Percentiles rank a stretch among this genome's conserved stretches.
Evolutionary conservation across 345 rosid genomes (phyloP).

Genomic region (Passiflora organensis): DNA sequence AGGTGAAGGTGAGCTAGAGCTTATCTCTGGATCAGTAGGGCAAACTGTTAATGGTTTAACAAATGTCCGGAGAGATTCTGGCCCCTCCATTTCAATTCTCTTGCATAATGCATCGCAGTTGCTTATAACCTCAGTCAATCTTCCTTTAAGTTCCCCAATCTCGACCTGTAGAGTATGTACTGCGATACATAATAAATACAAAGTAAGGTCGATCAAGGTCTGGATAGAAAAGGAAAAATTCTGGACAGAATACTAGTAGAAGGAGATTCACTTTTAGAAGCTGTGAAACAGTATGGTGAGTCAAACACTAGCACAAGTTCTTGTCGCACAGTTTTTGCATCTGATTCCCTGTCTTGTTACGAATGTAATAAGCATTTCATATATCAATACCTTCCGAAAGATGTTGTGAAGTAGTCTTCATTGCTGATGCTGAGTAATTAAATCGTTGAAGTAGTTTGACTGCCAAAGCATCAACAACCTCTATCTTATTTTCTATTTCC

Average conservation of each 20-base stretch:
- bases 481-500: constrained; percentile 85
- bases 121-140: constrained; percentile 77
- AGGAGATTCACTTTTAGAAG: too few relatives aligned
- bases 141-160: constrained; percentile 85
- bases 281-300: too few relatives aligned
- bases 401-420: constrained; percentile 73
- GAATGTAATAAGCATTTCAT: too few relatives aligned
- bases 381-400: constrained; percentile 66
- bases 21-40: constrained; percentile 19
- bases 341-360: background rate
- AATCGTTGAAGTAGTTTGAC: constrained; percentile 76
- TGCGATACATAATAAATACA: constrained; percentile 22
- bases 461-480: constrained; percentile 89
- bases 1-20: constrained; percentile 17
- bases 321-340: too few relatives aligned
- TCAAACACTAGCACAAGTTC: too few relatives aligned
- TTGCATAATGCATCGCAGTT: constrained; percentile 75
- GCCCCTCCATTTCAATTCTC: constrained; percentile 69
- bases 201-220: constrained; percentile 2
- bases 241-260: too few relatives aligned
- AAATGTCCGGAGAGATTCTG: constrained; percentile 59
- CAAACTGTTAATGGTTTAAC: constrained; percentile 43
- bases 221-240: too few relatives aligned
- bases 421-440: constrained; percentile 63
- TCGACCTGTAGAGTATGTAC: constrained; percentile 87